A percentile compares a stretch with the other conserved stretches of the same genome.
Conservation (phyloP, 257 asterid genomes). For the Gentiana dahurica region DNA sequence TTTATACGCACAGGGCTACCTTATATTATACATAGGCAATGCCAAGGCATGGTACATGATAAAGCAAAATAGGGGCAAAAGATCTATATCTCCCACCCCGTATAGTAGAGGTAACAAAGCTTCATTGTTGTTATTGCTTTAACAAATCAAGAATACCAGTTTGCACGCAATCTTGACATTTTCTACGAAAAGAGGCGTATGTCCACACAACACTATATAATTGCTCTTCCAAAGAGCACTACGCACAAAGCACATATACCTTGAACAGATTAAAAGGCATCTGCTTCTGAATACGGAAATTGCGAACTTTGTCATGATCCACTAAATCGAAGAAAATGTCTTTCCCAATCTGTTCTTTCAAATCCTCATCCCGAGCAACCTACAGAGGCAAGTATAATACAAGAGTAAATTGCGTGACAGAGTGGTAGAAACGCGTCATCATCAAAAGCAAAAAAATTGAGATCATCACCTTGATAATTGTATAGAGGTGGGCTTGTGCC, state of each 20-base stretch:
- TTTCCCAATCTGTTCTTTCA: conserved; percentile 88
- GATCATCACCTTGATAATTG: conserved; percentile 75
- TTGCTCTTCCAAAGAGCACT: not conserved
- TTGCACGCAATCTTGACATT: too few species aligned
- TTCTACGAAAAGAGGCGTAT: too few species aligned
- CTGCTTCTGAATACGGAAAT: conserved; percentile 89
- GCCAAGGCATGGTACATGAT: too few species aligned
- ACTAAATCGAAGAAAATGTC: conserved; percentile 88
- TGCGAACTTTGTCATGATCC: conserved; percentile 92
- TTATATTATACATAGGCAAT: too few species aligned
- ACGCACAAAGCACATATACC: conserved; percentile 31
- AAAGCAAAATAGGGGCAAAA: too few species aligned
- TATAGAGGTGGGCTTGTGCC: conserved; percentile 91
- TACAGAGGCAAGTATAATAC: conserved; percentile 12
- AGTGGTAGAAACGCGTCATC: not conserved
- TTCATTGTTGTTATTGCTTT: too few species aligned
- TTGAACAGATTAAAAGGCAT: conserved; percentile 70
- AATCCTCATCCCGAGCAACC: conserved; percentile 98
- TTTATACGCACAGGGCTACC: too few species aligned
- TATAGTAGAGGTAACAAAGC: too few species aligned
- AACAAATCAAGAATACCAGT: too few species aligned
- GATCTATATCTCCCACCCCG: too few species aligned
- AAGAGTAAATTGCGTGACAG: not conserved
- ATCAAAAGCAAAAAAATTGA: not conserved
- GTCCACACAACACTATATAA: too few species aligned